Evolutionary conservation across 176 grass and related monocot genomes (phyloP), one percentile per base, ranked within the genome.

Genomic region (Carex cristatella): DNA sequence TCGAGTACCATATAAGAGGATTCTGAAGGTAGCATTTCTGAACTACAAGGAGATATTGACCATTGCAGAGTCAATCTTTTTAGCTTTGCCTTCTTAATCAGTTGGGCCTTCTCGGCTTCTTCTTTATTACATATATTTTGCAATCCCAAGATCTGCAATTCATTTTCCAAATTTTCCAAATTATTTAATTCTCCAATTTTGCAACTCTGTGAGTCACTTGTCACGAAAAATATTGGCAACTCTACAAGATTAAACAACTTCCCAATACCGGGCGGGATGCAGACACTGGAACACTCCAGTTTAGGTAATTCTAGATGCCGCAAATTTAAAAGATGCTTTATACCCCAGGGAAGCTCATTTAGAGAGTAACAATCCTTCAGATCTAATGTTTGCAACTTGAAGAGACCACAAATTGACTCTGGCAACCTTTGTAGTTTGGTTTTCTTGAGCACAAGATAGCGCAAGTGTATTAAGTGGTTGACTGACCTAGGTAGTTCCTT

Each of bases 321-420:
- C 51, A 92, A 69, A 5, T 77, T 87, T 18, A 40, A 55, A 9
- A 92, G 80, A 65, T 81, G 84, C 79, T 85, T 86, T 40, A 85
- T 91, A 6, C 86, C 77, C 19, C 33, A 27, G 46, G 86, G 89
- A 35, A 91, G 63, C 54, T 85, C 66, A 63, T 15, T 11, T 81
- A 91, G 76, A 48, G 28, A 51, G 6, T 82, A 15, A 48, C 89
- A 88, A 85, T 40, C 46, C 76, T 49, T 85, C 46, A 88, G 86
- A 63, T 85, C 76, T 74, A 91, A 48, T 3, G 82, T 74, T 62
- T 92, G 73, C 77, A 92, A 62, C 31, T 93, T 88, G 80, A 88
- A 84, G 4, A 90, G 78, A 71, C 67, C 67, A 71, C 67, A 28
- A 14, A 71, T 71, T 4, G 67, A 28, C 67, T 71, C 67, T 28